Evolutionary conservation across 2,329 filamentous ascomycete genomes (phyloP).

Genomic region (Calonectria leucothoes): DNA sequence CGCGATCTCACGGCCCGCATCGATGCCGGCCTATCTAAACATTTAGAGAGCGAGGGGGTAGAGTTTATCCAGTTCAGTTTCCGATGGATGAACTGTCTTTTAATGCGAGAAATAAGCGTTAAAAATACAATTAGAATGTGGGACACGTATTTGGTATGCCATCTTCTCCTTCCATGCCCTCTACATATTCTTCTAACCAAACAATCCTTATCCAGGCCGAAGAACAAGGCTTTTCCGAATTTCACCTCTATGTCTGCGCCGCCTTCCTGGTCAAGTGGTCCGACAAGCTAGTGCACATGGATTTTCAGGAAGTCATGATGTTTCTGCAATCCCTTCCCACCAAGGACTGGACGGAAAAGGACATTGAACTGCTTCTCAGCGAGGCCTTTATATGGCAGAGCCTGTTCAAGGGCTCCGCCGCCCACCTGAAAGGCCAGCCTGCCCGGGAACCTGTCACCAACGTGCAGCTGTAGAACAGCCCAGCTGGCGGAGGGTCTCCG

Average conservation of each 20-base stretch:
- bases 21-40: slow-evolving; percentile 84
- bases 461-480: slow-evolving; percentile 47
- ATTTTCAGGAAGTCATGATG: slow-evolving; percentile 99
- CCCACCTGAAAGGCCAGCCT: slow-evolving; percentile 77
- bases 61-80: slow-evolving; percentile 99
- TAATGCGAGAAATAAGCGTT: slow-evolving; percentile 98
- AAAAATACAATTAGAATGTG: slow-evolving; percentile 98
- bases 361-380: slow-evolving; percentile 93
- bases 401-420: slow-evolving; percentile 92
- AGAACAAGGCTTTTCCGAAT: slow-evolving; percentile 97
- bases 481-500: neutral
- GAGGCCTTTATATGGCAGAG: slow-evolving; percentile 99
- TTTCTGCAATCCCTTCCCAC: slow-evolving; percentile 96
- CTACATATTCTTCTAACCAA: slow-evolving; percentile 1
- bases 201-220: slow-evolving; percentile 75
- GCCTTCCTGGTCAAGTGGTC: slow-evolving; percentile 99
- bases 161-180: neutral
- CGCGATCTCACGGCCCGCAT: slow-evolving; percentile 93
- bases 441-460: slow-evolving; percentile 50
- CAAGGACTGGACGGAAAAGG: slow-evolving; percentile 95
- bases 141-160: slow-evolving; percentile 95
- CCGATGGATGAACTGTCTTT: slow-evolving; percentile 98
- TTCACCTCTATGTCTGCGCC: slow-evolving; percentile 97
- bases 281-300: slow-evolving; percentile 93
- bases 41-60: slow-evolving; percentile 89